Conservation (phyloP, 441 rosid species). For the Syzygium syzygioides region DNA sequence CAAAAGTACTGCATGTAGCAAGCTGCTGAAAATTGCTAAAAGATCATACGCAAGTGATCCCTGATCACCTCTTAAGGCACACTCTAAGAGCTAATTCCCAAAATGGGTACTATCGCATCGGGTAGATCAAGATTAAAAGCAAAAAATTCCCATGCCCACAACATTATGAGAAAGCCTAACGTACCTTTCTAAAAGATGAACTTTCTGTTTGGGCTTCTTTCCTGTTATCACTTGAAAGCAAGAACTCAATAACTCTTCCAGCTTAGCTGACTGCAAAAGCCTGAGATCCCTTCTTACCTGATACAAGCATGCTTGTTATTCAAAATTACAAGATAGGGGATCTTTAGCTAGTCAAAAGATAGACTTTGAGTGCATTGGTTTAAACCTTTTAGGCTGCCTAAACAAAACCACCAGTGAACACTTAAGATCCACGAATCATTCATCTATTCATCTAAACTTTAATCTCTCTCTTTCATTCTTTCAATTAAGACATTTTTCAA, state of each 20-base stretch:
- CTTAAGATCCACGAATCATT: background rate
- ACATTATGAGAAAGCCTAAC: background rate
- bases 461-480: background rate
- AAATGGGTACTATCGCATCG: too few relatives aligned
- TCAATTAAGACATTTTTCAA: background rate
- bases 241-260: constrained; percentile 48
- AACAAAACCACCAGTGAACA: background rate
- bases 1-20: background rate
- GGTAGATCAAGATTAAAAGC: background rate
- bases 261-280: constrained; percentile 57
- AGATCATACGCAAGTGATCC: background rate
- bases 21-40: background rate
- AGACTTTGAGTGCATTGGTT: background rate
- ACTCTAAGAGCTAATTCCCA: background rate
- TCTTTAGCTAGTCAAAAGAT: background rate
- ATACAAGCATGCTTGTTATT: background rate
- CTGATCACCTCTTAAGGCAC: background rate
- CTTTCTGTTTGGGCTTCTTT: constrained; percentile 53
- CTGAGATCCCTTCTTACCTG: constrained; percentile 88
- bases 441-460: background rate
- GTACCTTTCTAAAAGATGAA: constrained; percentile 79
- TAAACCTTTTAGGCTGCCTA: background rate
- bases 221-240: constrained; percentile 65
- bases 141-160: background rate
- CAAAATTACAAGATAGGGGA: background rate